Percentiles rank a stretch among this genome's conserved stretches.
Conservation (phyloP, 495 filamentous ascomycete genomes). For the Halenospora varia region DNA sequence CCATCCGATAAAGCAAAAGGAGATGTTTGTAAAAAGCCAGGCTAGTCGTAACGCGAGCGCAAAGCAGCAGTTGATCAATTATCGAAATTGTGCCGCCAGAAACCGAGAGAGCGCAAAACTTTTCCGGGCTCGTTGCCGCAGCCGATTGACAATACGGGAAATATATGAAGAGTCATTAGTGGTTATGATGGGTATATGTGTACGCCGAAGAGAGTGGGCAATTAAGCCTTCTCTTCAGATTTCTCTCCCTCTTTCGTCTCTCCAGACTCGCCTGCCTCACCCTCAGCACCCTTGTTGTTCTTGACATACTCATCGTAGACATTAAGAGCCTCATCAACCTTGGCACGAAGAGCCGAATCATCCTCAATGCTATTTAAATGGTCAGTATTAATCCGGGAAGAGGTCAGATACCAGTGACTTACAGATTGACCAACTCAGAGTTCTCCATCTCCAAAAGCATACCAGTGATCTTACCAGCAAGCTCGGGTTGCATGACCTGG, state of each 20-base stretch:
- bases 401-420: slow-evolving; percentile 49
- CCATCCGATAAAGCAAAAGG: slow-evolving; percentile 4
- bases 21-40: slow-evolving; percentile 1
- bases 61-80: slow-evolving; percentile 7
- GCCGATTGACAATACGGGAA: slow-evolving; percentile 26
- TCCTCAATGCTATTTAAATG: slow-evolving; percentile 69
- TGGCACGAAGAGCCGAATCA: slow-evolving; percentile 80
- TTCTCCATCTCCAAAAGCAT: slow-evolving; percentile 99
- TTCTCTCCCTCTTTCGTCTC: slow-evolving; percentile 48
- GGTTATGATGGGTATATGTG: slow-evolving; percentile 13
- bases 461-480: slow-evolving; percentile 98
- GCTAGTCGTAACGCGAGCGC: background rate
- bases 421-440: slow-evolving; percentile 86
- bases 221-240: slow-evolving; percentile 53
- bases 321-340: slow-evolving; percentile 93
- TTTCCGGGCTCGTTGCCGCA: slow-evolving; percentile 21
- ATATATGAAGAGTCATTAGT: slow-evolving; percentile 25
- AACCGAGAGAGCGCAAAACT: slow-evolving; percentile 22
- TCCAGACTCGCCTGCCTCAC: slow-evolving; percentile 35
- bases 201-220: slow-evolving; percentile 20
- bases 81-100: slow-evolving; percentile 16
- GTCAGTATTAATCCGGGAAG: slow-evolving; percentile 18
- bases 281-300: slow-evolving; percentile 50
- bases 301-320: slow-evolving; percentile 99
- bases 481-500: slow-evolving; percentile 81